Conservation (phyloP, 306 rosid species). For the Vicia faba region DNA sequence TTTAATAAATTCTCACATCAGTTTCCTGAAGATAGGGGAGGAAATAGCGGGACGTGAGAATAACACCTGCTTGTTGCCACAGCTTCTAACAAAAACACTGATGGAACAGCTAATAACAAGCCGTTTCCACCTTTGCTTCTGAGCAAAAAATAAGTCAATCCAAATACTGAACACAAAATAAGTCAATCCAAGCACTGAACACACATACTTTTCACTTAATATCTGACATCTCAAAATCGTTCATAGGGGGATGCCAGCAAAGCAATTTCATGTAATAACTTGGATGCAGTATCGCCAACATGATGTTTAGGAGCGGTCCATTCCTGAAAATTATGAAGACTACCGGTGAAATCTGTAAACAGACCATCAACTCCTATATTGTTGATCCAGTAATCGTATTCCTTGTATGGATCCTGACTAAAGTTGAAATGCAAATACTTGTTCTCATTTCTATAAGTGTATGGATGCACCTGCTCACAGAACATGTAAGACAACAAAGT, state of each 20-base stretch:
- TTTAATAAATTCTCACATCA: no score
- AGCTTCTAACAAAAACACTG: no score
- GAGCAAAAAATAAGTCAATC: neutral
- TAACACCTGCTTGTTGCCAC: no score
- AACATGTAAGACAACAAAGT: constrained; percentile 9
- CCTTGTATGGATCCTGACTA: constrained; percentile 72
- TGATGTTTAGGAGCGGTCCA: constrained; percentile 48
- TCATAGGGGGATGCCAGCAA: constrained; percentile 42
- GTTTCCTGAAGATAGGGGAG: no score
- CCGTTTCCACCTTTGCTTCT: neutral
- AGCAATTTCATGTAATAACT: constrained; percentile 65
- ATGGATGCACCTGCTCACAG: constrained; percentile 81
- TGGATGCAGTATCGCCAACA: constrained; percentile 43
- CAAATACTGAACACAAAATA: neutral
- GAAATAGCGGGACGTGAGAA: no score
- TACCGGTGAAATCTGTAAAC: constrained; percentile 90
- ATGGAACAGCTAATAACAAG: no score
- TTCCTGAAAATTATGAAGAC: constrained; percentile 71
- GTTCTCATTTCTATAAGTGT: constrained; percentile 80
- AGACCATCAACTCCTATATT: constrained; percentile 81
- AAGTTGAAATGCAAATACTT: constrained; percentile 58
- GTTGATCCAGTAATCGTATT: constrained; percentile 79
- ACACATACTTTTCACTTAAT: neutral
- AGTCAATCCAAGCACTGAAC: neutral
- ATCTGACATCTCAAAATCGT: constrained; percentile 3